Evolutionary conservation across 75 land plant genomes (phyloP), one percentile per base, ranked within the genome.

Genomic region (Isoetes taiwanensis): DNA sequence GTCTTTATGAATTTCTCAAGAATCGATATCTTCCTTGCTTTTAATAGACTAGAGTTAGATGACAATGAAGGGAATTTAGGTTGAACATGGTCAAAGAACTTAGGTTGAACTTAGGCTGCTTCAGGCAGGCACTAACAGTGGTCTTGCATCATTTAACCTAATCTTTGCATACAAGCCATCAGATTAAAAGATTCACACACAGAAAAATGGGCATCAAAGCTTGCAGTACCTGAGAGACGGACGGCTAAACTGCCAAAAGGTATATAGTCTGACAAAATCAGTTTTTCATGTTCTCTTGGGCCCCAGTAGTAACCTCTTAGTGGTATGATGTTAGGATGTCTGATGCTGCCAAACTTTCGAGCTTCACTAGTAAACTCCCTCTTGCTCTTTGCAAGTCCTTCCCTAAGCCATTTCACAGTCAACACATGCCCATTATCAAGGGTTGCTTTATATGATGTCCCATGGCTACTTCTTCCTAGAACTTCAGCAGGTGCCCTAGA

Each of bases 401-500:
- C 85, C 34, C 96, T 63, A 30, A 90, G 60, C 96, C 96, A 90
- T 60, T 90, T 90, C 33, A 90, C 96, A 40, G 90, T 70, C 56
- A 84, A 68, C 58, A 81, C 59, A 58, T 84, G 90, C 10, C 90
- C 90, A 69, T 52, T 80, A 57, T 79, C 78, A 34, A 90, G 54
- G 32, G 89, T 90, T 25, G 90, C 96, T 72, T 84, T 90, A 52
- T 90, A 90, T 19, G 80, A 67, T 19, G 96, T 90, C 2, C 96
- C 96, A 78, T 90, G 90, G 56, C 90, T 84, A 59, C 96, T 84
- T 68, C 85, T 66, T 11, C 96, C 96, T 43, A 90, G 77, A 56
- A 84, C 83, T 66, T 90, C 96, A 6, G 96, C 96, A 31, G 96
- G 96, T 30, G 96, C 96, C 19, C 90, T 64, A 28, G 96, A 84